A percentile compares a stretch with the other conserved stretches of the same genome.
Conservation (phyloP, 2,329 filamentous ascomycete species). For the Ceratocystis variospora region DNA sequence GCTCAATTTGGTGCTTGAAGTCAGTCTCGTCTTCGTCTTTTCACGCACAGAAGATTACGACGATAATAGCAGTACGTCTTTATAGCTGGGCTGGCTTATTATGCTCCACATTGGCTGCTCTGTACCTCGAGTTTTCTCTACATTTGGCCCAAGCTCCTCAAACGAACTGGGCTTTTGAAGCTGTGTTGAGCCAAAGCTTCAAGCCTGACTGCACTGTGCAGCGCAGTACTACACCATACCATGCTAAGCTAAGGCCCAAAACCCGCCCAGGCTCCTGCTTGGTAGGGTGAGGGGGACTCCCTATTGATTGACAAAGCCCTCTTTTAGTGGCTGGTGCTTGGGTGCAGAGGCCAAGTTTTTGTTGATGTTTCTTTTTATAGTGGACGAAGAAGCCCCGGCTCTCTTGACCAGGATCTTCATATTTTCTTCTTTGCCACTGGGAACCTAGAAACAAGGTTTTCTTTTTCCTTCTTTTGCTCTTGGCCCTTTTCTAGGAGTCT, state of each 20-base stretch:
- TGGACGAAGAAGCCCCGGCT: background rate
- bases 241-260: too few species aligned
- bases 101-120: background rate
- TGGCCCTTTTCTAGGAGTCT: background rate
- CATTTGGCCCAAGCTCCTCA: background rate
- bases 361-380: background rate
- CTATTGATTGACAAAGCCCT: background rate
- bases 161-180: background rate
- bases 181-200: background rate
- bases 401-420: background rate
- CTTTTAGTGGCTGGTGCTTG: background rate
- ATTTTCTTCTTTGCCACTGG: background rate
- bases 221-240: too few species aligned
- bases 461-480: background rate
- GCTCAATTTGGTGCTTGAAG: too few species aligned
- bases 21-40: too few species aligned
- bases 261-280: too few species aligned
- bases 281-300: background rate
- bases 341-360: background rate
- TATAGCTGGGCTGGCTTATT: background rate
- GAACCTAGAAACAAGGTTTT: background rate
- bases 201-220: background rate
- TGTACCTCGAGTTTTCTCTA: background rate
- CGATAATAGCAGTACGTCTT: background rate
- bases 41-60: background rate